phyloP scores from a whole-genome alignment of 306 rosid species.

The Acacia confusa region DNA sequence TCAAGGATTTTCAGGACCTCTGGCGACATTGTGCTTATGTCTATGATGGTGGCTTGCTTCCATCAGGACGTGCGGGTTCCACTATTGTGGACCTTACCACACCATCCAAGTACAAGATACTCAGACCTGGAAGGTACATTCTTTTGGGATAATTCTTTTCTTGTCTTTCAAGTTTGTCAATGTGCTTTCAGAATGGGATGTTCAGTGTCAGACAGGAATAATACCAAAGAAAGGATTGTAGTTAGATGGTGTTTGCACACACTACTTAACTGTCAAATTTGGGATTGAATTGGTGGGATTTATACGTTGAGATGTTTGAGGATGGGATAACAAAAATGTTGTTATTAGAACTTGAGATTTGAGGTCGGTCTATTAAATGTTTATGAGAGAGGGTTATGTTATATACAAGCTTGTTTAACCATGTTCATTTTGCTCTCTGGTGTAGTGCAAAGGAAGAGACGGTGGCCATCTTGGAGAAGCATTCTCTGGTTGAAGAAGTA shows the following conservation, averaged over 20 bases:
- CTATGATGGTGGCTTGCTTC: conserved; percentile 83
- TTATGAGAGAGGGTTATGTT: not conserved
- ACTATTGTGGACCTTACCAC: conserved; percentile 78
- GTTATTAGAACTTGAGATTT: not conserved
- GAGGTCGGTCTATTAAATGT: not conserved
- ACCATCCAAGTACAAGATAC: conserved; percentile 68
- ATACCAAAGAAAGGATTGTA: conserved; percentile 13
- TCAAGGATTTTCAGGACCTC: conserved; percentile 71
- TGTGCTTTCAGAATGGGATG: conserved; percentile 3
- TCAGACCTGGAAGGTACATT: conserved; percentile 90
- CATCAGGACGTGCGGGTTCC: conserved; percentile 87
- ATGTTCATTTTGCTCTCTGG: conserved; percentile 20
- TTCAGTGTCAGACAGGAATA: conserved; percentile 12
- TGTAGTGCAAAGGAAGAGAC: conserved; percentile 76
- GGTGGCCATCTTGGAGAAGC: conserved; percentile 56
- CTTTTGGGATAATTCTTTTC: conserved; percentile 3
- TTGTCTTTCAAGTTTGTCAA: conserved; percentile 9
- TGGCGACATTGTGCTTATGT: conserved; percentile 87
- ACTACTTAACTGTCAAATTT: not conserved
- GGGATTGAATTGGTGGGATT: conserved; percentile 7
- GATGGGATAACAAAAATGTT: conserved; percentile 1
- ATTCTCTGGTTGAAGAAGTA: conserved; percentile 52
- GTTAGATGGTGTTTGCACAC: not conserved
- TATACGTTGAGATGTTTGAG: conserved; percentile 20
- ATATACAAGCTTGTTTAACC: conserved; percentile 14